A percentile compares a stretch with the other conserved stretches of the same genome.
These are phyloP conservation scores for Colletotrichum musae DNA, from an alignment of 2,329 filamentous ascomycete genomes.

Conservation along the genomic window DNA sequence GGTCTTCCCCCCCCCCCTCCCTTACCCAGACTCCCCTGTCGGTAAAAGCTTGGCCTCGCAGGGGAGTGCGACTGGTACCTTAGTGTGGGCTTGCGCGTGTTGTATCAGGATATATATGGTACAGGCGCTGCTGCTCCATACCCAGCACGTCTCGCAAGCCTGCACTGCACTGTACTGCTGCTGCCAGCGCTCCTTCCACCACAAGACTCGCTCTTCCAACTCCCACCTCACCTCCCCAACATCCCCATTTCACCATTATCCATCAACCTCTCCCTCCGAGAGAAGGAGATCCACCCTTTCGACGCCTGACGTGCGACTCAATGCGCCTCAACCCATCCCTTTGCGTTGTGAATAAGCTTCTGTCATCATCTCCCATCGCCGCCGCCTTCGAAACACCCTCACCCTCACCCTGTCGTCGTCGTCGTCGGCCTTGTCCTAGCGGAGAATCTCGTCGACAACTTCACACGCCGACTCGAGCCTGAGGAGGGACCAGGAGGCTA, in stretches of 20 bases:
- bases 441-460: background rate
- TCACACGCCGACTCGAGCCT: conserved; percentile 14
- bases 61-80: conserved; percentile 35
- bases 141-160: conserved; percentile 49
- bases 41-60: conserved; percentile 38
- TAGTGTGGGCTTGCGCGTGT: conserved; percentile 38
- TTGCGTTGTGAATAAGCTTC: conserved; percentile 34
- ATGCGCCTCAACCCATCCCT: conserved; percentile 36
- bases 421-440: background rate
- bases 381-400: conserved; percentile 29
- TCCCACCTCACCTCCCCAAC: no score
- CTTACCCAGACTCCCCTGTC: conserved; percentile 38
- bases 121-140: conserved; percentile 42
- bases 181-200: conserved; percentile 35
- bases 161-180: conserved; percentile 23
- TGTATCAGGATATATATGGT: conserved; percentile 46
- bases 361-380: conserved; percentile 26
- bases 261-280: background rate
- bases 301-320: conserved; percentile 38
- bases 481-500: conserved; percentile 13
- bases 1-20: conserved; percentile 20
- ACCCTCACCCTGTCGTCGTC: background rate
- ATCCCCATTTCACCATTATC: conserved; percentile 16
- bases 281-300: conserved; percentile 30
- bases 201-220: background rate